Evolutionary conservation across 1,284 basidiomycete genomes (phyloP).

Genomic region (Cryptococcus deneoformans): DNA sequence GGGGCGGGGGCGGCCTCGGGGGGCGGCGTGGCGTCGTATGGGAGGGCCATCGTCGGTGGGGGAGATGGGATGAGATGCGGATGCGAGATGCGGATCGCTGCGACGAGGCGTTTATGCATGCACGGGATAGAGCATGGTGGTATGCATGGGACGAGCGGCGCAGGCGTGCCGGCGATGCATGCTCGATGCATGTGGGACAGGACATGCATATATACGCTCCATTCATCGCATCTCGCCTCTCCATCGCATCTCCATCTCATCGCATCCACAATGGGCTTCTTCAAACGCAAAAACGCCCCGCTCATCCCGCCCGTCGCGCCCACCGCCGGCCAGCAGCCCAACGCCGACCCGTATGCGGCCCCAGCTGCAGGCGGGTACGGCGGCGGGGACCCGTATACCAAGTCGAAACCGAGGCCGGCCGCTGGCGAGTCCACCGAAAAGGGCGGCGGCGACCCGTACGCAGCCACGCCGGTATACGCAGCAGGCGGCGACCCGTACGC

Average conservation of each 20-base stretch:
- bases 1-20: too few species aligned
- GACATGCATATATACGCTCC: neutral
- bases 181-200: too few species aligned
- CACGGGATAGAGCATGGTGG: too few species aligned
- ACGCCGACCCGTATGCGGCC: conserved; percentile 45
- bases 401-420: conserved; percentile 13
- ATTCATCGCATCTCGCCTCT: neutral
- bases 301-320: conserved; percentile 61
- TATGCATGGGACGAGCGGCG: too few species aligned
- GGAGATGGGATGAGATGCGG: neutral
- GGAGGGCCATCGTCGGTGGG: conserved; percentile 29
- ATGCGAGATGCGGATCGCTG: neutral
- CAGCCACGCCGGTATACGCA: conserved; percentile 5
- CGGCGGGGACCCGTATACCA: conserved; percentile 28
- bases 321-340: conserved; percentile 4
- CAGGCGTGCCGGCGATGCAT: too few species aligned
- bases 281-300: conserved; percentile 63
- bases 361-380: conserved; percentile 4
- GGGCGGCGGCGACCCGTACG: conserved; percentile 37
- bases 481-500: conserved; percentile 51
- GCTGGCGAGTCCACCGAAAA: too few species aligned
- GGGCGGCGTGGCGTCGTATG: conserved; percentile 36
- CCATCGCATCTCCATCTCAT: neutral
- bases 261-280: conserved; percentile 66
- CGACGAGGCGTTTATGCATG: too few species aligned